Conservation (phyloP, 768 basidiomycete species). For the Pisolithus orientalis region DNA sequence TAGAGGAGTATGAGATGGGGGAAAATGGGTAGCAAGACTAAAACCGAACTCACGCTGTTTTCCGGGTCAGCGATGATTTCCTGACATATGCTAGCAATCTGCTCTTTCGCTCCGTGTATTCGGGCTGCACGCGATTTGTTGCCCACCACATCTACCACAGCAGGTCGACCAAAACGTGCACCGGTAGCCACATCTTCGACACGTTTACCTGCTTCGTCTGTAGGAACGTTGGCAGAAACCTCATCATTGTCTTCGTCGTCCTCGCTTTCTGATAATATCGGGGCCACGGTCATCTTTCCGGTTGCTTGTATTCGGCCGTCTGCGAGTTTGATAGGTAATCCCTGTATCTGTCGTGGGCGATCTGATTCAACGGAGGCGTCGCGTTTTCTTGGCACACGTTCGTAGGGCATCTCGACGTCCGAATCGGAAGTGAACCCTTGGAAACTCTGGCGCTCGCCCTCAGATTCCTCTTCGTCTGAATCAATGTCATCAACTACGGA, state of each 20-base stretch:
- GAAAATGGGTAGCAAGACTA: neutral
- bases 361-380: conserved; percentile 40
- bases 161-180: conserved; percentile 80
- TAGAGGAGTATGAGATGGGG: conserved; percentile 28
- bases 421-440: conserved; percentile 33
- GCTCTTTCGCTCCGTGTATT: conserved; percentile 81
- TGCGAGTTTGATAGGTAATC: conserved; percentile 82
- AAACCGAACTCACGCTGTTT: conserved; percentile 63
- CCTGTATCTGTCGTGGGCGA: conserved; percentile 45
- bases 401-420: conserved; percentile 73
- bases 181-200: conserved; percentile 77
- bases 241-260: conserved; percentile 31
- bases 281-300: conserved; percentile 26
- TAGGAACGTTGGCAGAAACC: conserved; percentile 25
- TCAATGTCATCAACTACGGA: conserved; percentile 34
- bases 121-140: conserved; percentile 60
- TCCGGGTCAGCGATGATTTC: conserved; percentile 94
- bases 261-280: conserved; percentile 20
- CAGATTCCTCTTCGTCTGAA: conserved; percentile 8
- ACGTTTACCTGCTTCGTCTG: conserved; percentile 16
- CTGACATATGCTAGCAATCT: conserved; percentile 89
- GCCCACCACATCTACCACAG: conserved; percentile 65
- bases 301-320: conserved; percentile 70
- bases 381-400: conserved; percentile 51
- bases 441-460: conserved; percentile 3